Base-by-base conservation (phyloP, 2,329 filamentous ascomycete species). In the Herpotrichia juniperi region DNA sequence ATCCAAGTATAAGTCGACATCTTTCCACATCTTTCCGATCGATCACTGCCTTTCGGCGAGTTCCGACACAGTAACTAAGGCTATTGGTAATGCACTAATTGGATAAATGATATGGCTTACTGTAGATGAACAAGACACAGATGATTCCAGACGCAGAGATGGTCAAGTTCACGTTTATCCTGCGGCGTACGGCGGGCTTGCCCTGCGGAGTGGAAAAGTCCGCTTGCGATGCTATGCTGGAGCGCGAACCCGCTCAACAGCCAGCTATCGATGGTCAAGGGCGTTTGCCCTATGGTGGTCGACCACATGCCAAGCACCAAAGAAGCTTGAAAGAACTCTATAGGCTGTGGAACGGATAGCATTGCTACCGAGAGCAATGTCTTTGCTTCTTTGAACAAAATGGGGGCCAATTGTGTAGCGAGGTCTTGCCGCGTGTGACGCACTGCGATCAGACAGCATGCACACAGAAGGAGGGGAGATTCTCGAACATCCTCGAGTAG, bases 281-380 rank as follows among this genome's bases (percentile, higher is more conserved):
- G 76, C 9, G 74, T 67, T 48, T 78, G 74, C 1, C 75, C 75
- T 22, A 78, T 75, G 1, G 77, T 79, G 0, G 76, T 79, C 4
- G 77, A 79, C 77, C 77, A 79, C 61, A 79, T 60, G 45, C 72
- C 74, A 4, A 79, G 61, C n/a, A 79, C 66, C 1, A 79, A 55
- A 7, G 67, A 64, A 7, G 76, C 73, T 57, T 79, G 76, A 37
- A 79, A 78, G 55, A 78, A 79, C 21, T 76, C 74, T 10, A 76
- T 62, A 2, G 71, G 54, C 42, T 79, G 76, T 4, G 76, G 74
- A 3, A 71, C 67, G 2, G 60, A 57, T 4, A 79, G 65, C 26
- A 78, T 58, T 0, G 66, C 61, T 3, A 52, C 53, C 1, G 68
- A 67, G 1, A 73, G 48, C 7, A 69, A 54, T 8, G 54, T 26